Evolutionary conservation across 371 early-diverging fungal species (phyloP), one percentile per base, ranked within the genome.

Genomic region (Mucor lusitanicus): DNA sequence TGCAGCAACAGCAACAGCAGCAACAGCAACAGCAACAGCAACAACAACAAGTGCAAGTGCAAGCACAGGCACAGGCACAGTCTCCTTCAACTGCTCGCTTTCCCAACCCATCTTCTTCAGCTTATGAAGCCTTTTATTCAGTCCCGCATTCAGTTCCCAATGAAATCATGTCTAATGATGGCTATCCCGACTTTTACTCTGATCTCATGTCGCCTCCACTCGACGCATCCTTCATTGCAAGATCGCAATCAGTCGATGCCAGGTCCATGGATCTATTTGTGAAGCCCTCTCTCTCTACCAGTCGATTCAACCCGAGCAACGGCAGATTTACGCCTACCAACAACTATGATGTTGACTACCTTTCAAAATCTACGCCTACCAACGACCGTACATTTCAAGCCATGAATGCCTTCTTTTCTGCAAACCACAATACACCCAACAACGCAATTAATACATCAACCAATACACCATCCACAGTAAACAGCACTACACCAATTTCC

Each of bases 121-220:
- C 80, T 32, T 88, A 83, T 63, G 88, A 88, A 56, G 81, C 84
- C 25, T 85, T 85, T 56, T 73, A 83, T 75, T 85, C 85, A 19
- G 83, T 84, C 9, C 79, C 80, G 55, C 76, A 76, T 46, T 33
- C 80, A 15, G 62, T 58, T 23, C 60, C 84, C 7, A 80, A 76
- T 64, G 85, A 85, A 25, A 64, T 80, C 21, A 70, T 81, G 48
- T 77, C 85, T 32, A 65, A 70, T 54, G 59, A 60, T 55, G 58
- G 39, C 28, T 64, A 62, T 25, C 59, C 53, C 46, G 67, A 67
- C 46, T 71, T 63, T 54, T 64, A 61, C 68, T 73, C 69, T 63
- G 73, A 66, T 66, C 67, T 71, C 59, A 66, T 59, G 30, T 60
- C 63, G 6, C 46, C 69, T 28, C 42, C 63, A 19, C 55, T 70